Evolutionary conservation across 1,284 basidiomycete genomes (phyloP), one percentile per base, ranked within the genome.

Genomic region (Pyrrhoderma noxium): DNA sequence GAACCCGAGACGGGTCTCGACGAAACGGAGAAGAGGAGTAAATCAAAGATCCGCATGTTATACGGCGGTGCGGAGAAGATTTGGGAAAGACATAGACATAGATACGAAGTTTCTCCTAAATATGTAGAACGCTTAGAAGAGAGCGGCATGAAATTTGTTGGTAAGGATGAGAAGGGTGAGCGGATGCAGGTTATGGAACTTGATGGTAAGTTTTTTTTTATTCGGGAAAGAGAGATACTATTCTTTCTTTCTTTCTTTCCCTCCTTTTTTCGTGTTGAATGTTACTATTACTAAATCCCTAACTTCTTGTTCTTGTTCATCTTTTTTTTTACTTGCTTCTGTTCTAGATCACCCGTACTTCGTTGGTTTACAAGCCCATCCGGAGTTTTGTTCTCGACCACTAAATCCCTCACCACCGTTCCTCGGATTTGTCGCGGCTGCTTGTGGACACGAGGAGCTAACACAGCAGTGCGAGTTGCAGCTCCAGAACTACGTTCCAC

Each of bases 301-400:
- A 9, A n/a, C 35, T 36, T 36, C 35, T 36, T 36, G 9, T 36
- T n/a, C 9, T 36, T n/a, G 35, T 16, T 40, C n/a, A 21, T 16
- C n/a, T 40, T 5, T 16, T 7, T 31, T 16, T 2, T 2, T 42
- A 40, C 27, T 36, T 43, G 16, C n/a, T 46, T 19, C 57, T 34
- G 3, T 44, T 51, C 3, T 60, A 91, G 92, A 90, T 63, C 95
- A 99, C 70, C 92, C 93, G 1, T 99, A 83, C 77, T 99, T 95
- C 67, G 75, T 97, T 51, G 96, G 84, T 40, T 76, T 99, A 53
- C 95, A 99, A 72, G 93, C 96, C 0, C 95, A 99, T 64, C 95
- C 95, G 2, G 95, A 99, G 68, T 95, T 99, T 72, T 98, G 94
- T 72, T 95, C 95, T 18, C 85, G 95, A n/a, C 95, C 95, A 1